Evolutionary conservation across 129 eudicot genomes (phyloP).

Genomic region (Chrysanthemum makinoi): DNA sequence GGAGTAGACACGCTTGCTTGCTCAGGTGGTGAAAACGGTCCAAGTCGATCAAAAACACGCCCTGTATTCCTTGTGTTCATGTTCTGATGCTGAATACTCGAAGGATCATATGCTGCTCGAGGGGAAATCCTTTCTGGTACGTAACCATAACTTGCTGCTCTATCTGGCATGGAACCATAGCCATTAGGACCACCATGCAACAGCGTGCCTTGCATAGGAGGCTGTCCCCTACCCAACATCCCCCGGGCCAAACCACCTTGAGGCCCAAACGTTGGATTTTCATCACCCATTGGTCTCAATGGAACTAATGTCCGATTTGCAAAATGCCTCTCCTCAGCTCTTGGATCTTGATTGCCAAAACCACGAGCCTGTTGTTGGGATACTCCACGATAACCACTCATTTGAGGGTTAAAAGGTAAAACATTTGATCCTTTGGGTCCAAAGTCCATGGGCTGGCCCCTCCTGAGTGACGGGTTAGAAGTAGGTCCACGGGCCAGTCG

Average conservation of each 20-base stretch:
- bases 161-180: slow-evolving; percentile 46
- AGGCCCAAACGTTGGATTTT: slow-evolving; percentile 77
- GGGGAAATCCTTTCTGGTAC: slow-evolving; percentile 44
- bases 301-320: slow-evolving; percentile 46
- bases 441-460: slow-evolving; percentile 67
- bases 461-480: slow-evolving; percentile 50
- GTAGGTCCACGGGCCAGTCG: slow-evolving; percentile 72
- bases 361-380: slow-evolving; percentile 64
- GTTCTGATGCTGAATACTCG: slow-evolving; percentile 36
- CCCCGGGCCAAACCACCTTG: slow-evolving; percentile 98
- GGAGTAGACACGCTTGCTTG: slow-evolving; percentile 33
- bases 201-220: slow-evolving; percentile 33
- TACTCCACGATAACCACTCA: slow-evolving; percentile 57
- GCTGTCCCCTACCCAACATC: slow-evolving; percentile 85
- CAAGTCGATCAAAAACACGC: slow-evolving; percentile 42
- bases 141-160: slow-evolving; percentile 42
- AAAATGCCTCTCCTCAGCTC: slow-evolving; percentile 48
- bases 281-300: slow-evolving; percentile 58
- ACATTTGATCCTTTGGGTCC: slow-evolving; percentile 55
- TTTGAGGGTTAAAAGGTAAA: slow-evolving; percentile 53
- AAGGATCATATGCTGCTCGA: slow-evolving; percentile 34
- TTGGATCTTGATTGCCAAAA: slow-evolving; percentile 41
- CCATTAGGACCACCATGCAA: slow-evolving; percentile 51
- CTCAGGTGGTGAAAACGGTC: slow-evolving; percentile 45
- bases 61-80: slow-evolving; percentile 38